Base-by-base conservation (phyloP, 768 basidiomycete genomes). In the Boletus pseudopeckii region DNA sequence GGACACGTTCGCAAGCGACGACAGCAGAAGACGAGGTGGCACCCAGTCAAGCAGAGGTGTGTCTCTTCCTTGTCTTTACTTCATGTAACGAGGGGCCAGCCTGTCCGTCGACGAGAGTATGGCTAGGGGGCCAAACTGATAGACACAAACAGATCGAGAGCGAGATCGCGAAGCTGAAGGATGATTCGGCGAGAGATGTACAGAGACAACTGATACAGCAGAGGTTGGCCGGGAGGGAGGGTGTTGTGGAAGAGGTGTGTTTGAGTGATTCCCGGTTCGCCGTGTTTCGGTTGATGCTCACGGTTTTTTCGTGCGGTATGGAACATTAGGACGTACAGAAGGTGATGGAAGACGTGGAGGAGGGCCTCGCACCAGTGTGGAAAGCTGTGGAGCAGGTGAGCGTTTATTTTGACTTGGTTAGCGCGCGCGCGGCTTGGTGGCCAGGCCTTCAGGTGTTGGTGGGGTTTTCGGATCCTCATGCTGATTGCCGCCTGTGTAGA, bases 111-210 rank as follows among this genome's bases (percentile, higher is more conserved):
- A 11, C 30, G 9, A 18, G n/a, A 7, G 13, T 11, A 41, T 8
- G 24, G 3, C 5, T 33, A 11, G 10, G 30, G 34, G 17, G 3
- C 5, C 17, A 0, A 22, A 33, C 56, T 56, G 32, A 62, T 22
- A n/a, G 17, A 38, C 4, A 7, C 17, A 7, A 13, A 14, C 24
- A 67, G 66, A 66, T 67, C 10, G 61, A 63, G 1, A 55, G 60
- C 5, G 44, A 67, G 30, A 61, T 68, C 7, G 46, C 36, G 30
- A 50, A 68, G 33, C 55, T 67, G 14, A 52, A 56, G 45, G 49
- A 50, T 7, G 62, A 67, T 39, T 68, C 66, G 2, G 58, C 34
- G 24, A 56, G 10, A 5, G 66, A 67, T 33, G 64, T 68, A 7
- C 32, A 61, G 40, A 59, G 56, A 30, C 64, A 68, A 18, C 42